Conservation (phyloP, 768 basidiomycete species). For the Paxillus rubicundulus region DNA sequence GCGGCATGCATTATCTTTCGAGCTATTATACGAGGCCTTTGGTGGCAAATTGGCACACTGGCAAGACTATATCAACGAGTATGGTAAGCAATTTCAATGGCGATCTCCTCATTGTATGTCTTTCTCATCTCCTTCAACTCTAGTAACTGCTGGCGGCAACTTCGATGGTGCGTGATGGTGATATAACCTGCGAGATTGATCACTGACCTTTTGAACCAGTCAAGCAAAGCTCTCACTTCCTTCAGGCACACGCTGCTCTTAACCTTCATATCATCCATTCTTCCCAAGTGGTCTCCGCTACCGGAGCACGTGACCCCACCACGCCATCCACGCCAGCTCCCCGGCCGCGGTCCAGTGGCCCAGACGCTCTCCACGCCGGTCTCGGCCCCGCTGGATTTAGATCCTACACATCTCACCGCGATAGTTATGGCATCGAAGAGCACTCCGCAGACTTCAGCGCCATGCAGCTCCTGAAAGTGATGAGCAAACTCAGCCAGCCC, state of each 20-base stretch:
- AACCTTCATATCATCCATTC: slow-evolving; percentile 89
- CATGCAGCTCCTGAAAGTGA: slow-evolving; percentile 76
- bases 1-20: slow-evolving; percentile 58
- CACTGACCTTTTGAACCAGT: slow-evolving; percentile 40
- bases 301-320: slow-evolving; percentile 31
- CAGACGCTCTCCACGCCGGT: slow-evolving; percentile 55
- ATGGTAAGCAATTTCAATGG: slow-evolving; percentile 38
- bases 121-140: slow-evolving; percentile 7
- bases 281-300: slow-evolving; percentile 50
- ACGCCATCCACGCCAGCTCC: slow-evolving; percentile 32
- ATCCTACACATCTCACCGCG: slow-evolving; percentile 40
- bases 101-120: background rate
- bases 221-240: slow-evolving; percentile 77
- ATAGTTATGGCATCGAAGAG: slow-evolving; percentile 35
- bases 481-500: slow-evolving; percentile 70
- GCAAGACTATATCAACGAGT: slow-evolving; percentile 77
- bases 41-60: slow-evolving; percentile 85
- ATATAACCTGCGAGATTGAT: background rate
- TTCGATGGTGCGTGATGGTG: slow-evolving; percentile 53
- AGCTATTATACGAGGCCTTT: slow-evolving; percentile 71
- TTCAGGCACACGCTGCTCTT: slow-evolving; percentile 79
- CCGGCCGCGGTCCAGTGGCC: slow-evolving; percentile 34
- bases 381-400: slow-evolving; percentile 64
- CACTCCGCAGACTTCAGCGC: slow-evolving; percentile 70
- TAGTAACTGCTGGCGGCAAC: slow-evolving; percentile 74